Percentiles rank a stretch among this genome's conserved stretches.
Conservation (phyloP, 768 basidiomycete species). For the Trichaptum fuscoviolaceum region DNA sequence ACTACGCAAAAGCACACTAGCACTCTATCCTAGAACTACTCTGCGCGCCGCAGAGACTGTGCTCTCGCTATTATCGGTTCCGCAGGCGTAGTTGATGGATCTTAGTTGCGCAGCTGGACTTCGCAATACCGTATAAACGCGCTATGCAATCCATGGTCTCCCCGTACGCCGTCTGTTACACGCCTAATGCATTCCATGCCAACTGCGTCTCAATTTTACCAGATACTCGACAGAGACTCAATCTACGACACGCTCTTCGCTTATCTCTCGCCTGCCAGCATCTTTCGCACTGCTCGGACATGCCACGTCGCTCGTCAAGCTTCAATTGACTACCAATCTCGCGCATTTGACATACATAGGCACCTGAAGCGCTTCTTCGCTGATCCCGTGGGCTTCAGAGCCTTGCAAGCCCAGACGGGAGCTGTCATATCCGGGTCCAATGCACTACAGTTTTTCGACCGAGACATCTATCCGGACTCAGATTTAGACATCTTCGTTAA, state of each 20-base stretch:
- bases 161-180: no score
- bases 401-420: slow-evolving; percentile 36
- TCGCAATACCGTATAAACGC: no score
- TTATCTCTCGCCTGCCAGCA: neutral
- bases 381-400: slow-evolving; percentile 34
- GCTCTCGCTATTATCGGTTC: no score
- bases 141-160: no score
- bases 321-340: slow-evolving; percentile 14
- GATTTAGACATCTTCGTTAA: slow-evolving; percentile 50
- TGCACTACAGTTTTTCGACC: slow-evolving; percentile 48
- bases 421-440: slow-evolving; percentile 51
- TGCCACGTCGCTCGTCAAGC: neutral
- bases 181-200: no score
- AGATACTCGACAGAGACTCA: slow-evolving; percentile 2
- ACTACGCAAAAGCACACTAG: no score
- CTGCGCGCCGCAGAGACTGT: no score
- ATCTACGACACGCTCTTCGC: neutral
- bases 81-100: no score
- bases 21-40: no score
- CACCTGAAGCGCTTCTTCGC: slow-evolving; percentile 34
- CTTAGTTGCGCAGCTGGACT: no score
- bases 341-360: slow-evolving; percentile 31
- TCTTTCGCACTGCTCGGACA: neutral
- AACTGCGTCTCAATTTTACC: neutral
- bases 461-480: slow-evolving; percentile 30